Evolutionary conservation across 1,284 basidiomycete species (phyloP).

Genomic region (Ceratobasidium papillatum): DNA sequence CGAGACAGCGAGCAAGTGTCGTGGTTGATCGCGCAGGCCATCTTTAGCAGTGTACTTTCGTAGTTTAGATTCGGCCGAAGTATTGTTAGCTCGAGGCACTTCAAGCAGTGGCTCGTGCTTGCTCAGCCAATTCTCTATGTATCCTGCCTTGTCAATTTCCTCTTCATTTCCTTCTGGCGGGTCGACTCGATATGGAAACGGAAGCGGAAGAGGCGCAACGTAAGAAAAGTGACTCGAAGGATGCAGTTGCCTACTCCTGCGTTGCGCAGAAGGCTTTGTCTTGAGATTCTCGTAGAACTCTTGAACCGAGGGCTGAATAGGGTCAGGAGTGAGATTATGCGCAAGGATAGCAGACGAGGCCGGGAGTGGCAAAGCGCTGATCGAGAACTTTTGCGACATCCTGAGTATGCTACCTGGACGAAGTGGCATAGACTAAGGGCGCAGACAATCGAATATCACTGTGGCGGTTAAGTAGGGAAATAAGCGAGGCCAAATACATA

Average conservation of each 20-base stretch:
- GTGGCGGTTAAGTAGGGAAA: neutral
- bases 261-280: slow-evolving; percentile 72
- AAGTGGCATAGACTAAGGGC: neutral
- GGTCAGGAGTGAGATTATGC: slow-evolving; percentile 75
- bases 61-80: slow-evolving; percentile 40
- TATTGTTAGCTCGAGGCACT: slow-evolving; percentile 32
- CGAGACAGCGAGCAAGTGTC: slow-evolving; percentile 72
- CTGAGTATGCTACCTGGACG: slow-evolving; percentile 3
- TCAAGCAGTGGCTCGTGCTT: slow-evolving; percentile 66
- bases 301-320: slow-evolving; percentile 60
- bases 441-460: neutral
- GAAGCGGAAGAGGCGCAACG: slow-evolving; percentile 80
- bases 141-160: slow-evolving; percentile 60
- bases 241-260: slow-evolving; percentile 69
- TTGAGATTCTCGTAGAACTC: slow-evolving; percentile 62
- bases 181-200: slow-evolving; percentile 85
- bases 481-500: neutral
- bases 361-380: slow-evolving; percentile 74
- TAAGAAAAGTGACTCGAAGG: slow-evolving; percentile 80
- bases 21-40: slow-evolving; percentile 60
- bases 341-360: slow-evolving; percentile 66
- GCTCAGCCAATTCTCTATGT: slow-evolving; percentile 76
- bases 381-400: slow-evolving; percentile 51
- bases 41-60: slow-evolving; percentile 52
- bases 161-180: slow-evolving; percentile 53